phyloP scores from a whole-genome alignment of 495 filamentous ascomycete genomes.

The Neurospora sp. region DNA sequence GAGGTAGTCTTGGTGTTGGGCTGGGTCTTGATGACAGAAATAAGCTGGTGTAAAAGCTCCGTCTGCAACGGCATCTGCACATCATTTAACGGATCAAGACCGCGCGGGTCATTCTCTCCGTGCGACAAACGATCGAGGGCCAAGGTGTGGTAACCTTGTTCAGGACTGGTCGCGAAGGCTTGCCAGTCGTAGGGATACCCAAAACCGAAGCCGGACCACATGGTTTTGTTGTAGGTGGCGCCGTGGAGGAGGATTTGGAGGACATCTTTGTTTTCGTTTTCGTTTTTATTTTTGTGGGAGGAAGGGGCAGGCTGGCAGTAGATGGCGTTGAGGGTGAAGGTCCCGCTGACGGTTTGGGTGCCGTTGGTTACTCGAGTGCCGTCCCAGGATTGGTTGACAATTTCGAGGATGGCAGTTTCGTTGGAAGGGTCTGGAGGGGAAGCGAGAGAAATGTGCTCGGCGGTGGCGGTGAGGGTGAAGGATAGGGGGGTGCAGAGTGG shows the following conservation, averaged over 20 bases:
- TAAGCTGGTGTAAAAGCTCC: constrained; percentile 6
- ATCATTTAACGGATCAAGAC: constrained; percentile 3
- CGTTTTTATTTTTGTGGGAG: background rate
- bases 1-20: constrained; percentile 25
- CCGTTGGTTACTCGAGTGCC: background rate
- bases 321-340: constrained; percentile 5
- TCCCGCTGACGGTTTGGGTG: background rate
- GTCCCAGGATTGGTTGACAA: background rate
- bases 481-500: background rate
- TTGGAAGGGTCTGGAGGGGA: constrained; percentile 3
- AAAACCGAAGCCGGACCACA: constrained; percentile 9
- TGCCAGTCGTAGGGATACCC: constrained; percentile 11
- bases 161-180: background rate
- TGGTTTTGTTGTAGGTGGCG: constrained; percentile 12
- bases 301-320: constrained; percentile 4
- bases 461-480: background rate
- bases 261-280: background rate
- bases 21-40: background rate
- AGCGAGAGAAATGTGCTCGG: background rate
- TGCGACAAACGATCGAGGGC: constrained; percentile 18
- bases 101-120: constrained; percentile 4
- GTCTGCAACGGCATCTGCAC: constrained; percentile 7
- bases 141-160: constrained; percentile 11
- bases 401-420: background rate
- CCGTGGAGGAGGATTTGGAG: constrained; percentile 19